Evolutionary conservation across 176 grass and related monocot species (phyloP).

Genomic region (Elymus sibiricus): DNA sequence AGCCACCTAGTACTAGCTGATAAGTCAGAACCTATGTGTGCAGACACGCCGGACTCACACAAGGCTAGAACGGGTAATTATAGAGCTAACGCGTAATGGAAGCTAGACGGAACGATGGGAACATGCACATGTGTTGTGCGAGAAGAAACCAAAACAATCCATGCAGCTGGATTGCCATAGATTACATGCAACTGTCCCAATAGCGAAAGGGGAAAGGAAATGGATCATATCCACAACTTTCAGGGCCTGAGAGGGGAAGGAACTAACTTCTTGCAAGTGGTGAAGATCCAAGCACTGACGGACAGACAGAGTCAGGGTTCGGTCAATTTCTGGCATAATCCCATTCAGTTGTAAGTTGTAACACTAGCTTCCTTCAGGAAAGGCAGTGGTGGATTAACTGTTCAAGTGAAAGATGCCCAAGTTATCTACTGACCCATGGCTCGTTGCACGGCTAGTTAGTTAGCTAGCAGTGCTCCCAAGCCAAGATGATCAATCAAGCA

Average conservation of each 20-base stretch:
- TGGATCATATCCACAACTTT: neutral
- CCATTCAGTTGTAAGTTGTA: conserved; percentile 9
- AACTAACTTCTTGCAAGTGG: conserved; percentile 12
- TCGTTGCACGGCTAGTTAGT: neutral
- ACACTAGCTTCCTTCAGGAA: neutral
- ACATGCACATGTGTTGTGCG: neutral
- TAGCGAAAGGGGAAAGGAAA: neutral
- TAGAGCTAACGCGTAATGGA: conserved; percentile 12
- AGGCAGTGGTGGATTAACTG: neutral
- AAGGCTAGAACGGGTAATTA: neutral
- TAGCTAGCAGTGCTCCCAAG: neutral
- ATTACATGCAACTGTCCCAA: neutral
- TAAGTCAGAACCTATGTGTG: neutral
- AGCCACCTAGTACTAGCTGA: conserved; percentile 4
- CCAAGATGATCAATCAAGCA: neutral
- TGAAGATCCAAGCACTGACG: neutral
- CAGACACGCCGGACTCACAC: neutral
- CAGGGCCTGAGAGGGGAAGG: conserved; percentile 1
- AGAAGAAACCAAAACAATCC: neutral
- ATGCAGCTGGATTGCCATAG: neutral
- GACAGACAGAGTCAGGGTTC: neutral
- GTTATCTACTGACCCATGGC: neutral
- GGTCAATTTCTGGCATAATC: conserved; percentile 31
- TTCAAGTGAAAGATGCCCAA: neutral
- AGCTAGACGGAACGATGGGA: conserved; percentile 25